Percentiles rank a stretch among this genome's conserved stretches.
Evolutionary conservation across 495 filamentous ascomycete species (phyloP).

Genomic region (Amorphotheca resinae): DNA sequence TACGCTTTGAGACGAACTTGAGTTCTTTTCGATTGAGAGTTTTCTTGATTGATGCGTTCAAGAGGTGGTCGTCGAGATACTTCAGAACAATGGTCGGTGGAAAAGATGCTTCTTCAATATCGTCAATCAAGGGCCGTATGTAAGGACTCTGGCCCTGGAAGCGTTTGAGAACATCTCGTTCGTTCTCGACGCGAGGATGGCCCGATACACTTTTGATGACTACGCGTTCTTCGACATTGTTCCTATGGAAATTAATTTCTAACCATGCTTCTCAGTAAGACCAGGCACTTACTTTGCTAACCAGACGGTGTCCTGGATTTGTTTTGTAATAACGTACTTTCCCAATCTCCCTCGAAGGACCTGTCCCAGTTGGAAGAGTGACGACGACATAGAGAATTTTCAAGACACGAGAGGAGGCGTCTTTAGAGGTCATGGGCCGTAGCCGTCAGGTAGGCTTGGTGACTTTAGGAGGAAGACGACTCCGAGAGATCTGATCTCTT

Average conservation of each 20-base stretch:
- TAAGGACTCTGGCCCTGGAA: conserved; percentile 25
- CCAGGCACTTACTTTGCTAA: conserved; percentile 23
- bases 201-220: conserved; percentile 28
- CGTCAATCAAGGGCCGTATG: conserved; percentile 28
- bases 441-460: too few species aligned
- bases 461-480: too few species aligned
- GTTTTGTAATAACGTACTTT: conserved; percentile 8
- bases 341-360: conserved; percentile 1
- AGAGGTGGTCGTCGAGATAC: conserved; percentile 25
- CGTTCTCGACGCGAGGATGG: conserved; percentile 27
- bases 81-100: conserved; percentile 30
- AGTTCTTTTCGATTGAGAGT: conserved; percentile 27
- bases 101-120: conserved; percentile 25
- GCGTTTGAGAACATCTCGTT: conserved; percentile 27
- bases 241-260: conserved; percentile 9
- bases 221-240: conserved; percentile 19
- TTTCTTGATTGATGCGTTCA: conserved; percentile 9
- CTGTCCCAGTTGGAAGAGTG: conserved; percentile 2
- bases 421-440: too few species aligned
- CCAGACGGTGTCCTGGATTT: conserved; percentile 19
- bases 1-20: conserved; percentile 26
- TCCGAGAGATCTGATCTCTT: too few species aligned
- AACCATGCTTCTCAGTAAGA: not conserved
- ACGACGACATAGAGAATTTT: not conserved
- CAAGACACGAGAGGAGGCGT: too few species aligned